Conservation (phyloP, 192 early-diverging fungal genomes). For the Coemansia umbellata region DNA sequence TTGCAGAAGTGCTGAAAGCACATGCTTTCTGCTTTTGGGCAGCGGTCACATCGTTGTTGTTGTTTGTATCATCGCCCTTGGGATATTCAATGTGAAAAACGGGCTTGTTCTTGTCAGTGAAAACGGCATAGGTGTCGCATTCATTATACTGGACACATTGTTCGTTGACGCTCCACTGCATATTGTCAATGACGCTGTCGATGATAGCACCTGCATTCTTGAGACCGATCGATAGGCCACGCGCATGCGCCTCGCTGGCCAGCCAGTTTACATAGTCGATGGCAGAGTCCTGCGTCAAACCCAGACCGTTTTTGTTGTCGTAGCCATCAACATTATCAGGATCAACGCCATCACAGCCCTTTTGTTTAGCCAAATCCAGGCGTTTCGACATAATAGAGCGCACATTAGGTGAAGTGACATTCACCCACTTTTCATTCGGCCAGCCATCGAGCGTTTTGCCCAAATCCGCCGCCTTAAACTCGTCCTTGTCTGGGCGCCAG, state of each 20-base stretch:
- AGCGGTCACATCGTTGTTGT: not conserved
- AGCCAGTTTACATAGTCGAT: not conserved
- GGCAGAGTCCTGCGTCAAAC: not conserved
- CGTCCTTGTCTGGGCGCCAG: not conserved
- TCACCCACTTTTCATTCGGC: not conserved
- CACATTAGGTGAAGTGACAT: not conserved
- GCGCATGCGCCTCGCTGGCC: conserved; percentile 1
- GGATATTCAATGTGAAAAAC: conserved; percentile 4
- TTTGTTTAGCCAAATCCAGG: not conserved
- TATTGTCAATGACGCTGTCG: conserved; percentile 2
- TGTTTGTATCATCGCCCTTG: not conserved
- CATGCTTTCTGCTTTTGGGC: not conserved
- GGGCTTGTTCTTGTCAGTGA: not conserved
- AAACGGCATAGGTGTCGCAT: not conserved
- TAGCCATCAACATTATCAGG: conserved; percentile 4
- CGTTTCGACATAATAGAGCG: not conserved
- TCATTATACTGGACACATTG: conserved; percentile 1
- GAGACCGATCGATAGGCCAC: not conserved
- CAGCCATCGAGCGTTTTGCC: not conserved
- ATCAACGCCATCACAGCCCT: conserved; percentile 1
- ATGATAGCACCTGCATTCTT: conserved; percentile 1
- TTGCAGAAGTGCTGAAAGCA: not conserved
- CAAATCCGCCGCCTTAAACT: not conserved
- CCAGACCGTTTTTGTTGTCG: not conserved
- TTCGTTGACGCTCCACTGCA: conserved; percentile 4